Conservation (phyloP, 2,329 filamentous ascomycete genomes). For the Ceratocystis lukuohia region DNA sequence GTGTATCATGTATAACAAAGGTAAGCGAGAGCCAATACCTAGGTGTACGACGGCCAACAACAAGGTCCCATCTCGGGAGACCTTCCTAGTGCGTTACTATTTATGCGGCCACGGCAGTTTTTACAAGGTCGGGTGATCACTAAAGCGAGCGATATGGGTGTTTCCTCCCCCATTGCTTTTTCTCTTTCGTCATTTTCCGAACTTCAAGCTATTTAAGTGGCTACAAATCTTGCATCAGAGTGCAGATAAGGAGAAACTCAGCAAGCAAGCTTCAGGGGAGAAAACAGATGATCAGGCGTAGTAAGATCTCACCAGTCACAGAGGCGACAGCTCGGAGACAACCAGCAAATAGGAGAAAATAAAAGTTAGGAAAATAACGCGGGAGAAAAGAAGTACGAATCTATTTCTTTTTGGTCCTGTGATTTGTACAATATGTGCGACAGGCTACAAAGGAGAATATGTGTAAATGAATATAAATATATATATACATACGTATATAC, state of each 20-base stretch:
- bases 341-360: background rate
- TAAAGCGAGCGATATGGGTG: background rate
- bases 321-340: background rate
- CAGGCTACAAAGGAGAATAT: too few relatives aligned
- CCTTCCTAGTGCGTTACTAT: background rate
- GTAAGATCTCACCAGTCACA: background rate
- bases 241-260: background rate
- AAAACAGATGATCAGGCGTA: too few relatives aligned
- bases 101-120: background rate
- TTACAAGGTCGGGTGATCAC: background rate
- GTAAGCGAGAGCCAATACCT: constrained; percentile 3
- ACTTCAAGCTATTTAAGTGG: background rate
- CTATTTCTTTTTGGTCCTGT: too few relatives aligned
- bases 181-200: too few relatives aligned
- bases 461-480: too few relatives aligned
- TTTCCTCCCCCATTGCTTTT: too few relatives aligned
- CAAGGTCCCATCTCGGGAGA: background rate
- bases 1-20: background rate
- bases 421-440: too few relatives aligned
- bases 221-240: background rate
- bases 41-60: background rate
- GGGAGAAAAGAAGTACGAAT: background rate
- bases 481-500: too few relatives aligned
- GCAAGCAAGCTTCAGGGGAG: too few relatives aligned
- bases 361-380: background rate